Evolutionary conservation across 176 grass and related monocot genomes (phyloP), one percentile per base, ranked within the genome.

Genomic region (Carex scoparia): DNA sequence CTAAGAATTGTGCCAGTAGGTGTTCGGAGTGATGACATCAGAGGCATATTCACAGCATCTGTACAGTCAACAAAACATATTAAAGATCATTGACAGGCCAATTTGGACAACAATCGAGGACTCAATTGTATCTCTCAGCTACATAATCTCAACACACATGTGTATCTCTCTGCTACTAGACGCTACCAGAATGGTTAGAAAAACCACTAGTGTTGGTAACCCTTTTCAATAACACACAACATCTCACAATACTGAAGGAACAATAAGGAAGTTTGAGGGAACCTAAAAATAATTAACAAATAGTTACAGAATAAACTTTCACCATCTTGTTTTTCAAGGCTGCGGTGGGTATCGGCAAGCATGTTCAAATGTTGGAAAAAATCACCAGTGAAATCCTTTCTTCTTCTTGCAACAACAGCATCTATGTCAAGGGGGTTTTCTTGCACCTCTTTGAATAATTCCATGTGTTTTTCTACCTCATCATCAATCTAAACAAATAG

Each of bases 401-500:
- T 79, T 83, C 88, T 87, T 86, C 74, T 94, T 14, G 91, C 92
- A 85, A 98, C 92, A 88, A 98, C 73, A 62, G 88, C 87, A 83
- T 93, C 91, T 69, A 98, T 94, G 63, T 93, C 92, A 51, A 88
- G 55, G 14, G 95, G 92, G 64, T 88, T 90, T 78, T 98, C 92
- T 56, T 90, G 66, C 31, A 94, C 82, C 85, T 93, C 91, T 70
- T 83, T 92, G 58, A 94, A 89, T 86, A 98, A 90, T 80, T 89
- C 88, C 95, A 94, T 94, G 56, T 98, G 88, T 57, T 85, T 84
- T 67, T 98, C 95, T 91, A 98, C 91, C 88, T 98, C 95, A 84
- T 86, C 23, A 33, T 98, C 92, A 6, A 98, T 85, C 95, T 98
- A 80, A 61, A 84, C 72, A 78, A 77, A 77, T 55, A 32, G 27